Conservation (phyloP, 345 rosid genomes). For the Aquilaria yunnanensis region DNA sequence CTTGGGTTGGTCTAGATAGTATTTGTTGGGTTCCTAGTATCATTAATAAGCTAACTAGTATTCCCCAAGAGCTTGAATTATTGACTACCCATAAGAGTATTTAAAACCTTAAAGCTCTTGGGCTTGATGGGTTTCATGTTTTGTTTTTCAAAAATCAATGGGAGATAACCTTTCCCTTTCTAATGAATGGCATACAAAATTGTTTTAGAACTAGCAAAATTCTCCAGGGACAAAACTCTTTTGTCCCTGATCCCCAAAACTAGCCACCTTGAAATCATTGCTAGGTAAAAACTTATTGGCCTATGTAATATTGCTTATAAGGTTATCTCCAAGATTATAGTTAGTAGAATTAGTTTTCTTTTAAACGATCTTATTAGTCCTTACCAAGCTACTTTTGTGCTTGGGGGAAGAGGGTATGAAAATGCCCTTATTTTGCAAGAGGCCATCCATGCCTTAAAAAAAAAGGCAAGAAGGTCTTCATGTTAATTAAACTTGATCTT, state of each 20-base stretch:
- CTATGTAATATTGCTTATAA: background rate
- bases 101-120: background rate
- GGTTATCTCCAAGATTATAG: background rate
- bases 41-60: background rate
- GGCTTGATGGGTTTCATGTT: background rate
- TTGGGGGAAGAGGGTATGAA: background rate
- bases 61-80: too few relatives aligned
- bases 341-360: background rate
- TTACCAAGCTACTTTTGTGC: background rate
- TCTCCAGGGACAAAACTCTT: background rate
- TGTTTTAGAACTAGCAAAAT: too few relatives aligned
- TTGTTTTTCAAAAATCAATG: too few relatives aligned
- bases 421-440: background rate
- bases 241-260: background rate
- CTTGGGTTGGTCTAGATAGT: too few relatives aligned
- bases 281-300: background rate
- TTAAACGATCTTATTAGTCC: background rate
- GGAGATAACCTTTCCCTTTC: too few relatives aligned
- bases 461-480: background rate
- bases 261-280: background rate
- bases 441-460: background rate
- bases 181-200: too few relatives aligned
- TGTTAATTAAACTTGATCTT: background rate
- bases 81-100: background rate
- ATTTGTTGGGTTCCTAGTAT: background rate